Conservation (phyloP, 257 asterid genomes). For the Buddleja alternifolia region DNA sequence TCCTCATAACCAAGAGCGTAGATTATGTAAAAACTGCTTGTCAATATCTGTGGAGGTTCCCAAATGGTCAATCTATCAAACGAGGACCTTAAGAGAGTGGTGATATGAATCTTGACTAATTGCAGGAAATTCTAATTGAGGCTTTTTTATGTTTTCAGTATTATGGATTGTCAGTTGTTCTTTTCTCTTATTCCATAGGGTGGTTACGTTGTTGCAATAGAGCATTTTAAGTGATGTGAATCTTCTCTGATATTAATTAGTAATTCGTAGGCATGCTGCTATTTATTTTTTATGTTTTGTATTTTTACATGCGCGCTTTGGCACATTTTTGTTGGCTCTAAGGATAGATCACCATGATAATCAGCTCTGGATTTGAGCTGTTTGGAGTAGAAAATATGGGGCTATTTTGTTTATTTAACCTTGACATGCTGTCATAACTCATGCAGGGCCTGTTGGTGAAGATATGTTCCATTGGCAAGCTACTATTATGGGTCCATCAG, state of each 20-base stretch:
- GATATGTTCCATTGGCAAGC: constrained; percentile 89
- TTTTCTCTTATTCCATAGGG: not conserved
- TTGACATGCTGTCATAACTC: not conserved
- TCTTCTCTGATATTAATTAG: not conserved
- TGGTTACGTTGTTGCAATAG: not conserved
- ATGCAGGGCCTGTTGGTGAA: constrained; percentile 73
- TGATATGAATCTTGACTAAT: not conserved
- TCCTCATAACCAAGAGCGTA: not conserved
- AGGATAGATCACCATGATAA: not conserved
- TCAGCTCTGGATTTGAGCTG: not conserved
- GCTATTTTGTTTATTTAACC: too few species aligned
- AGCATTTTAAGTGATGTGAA: not conserved
- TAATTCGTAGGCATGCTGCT: not conserved
- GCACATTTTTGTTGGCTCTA: not conserved
- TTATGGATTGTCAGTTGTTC: too few species aligned
- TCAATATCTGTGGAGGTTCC: not conserved
- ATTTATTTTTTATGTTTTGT: too few species aligned
- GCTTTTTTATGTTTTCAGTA: not conserved
- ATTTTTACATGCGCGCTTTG: not conserved
- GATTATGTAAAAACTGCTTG: not conserved
- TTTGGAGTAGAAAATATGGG: not conserved
- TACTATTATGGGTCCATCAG: constrained; percentile 81
- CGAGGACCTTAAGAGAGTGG: not conserved
- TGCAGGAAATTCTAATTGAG: not conserved
- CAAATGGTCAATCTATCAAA: not conserved